A percentile compares a stretch with the other conserved stretches of the same genome.
Evolutionary conservation across 305 asterid genomes (phyloP).

Genomic region (Andrographis paniculata): DNA sequence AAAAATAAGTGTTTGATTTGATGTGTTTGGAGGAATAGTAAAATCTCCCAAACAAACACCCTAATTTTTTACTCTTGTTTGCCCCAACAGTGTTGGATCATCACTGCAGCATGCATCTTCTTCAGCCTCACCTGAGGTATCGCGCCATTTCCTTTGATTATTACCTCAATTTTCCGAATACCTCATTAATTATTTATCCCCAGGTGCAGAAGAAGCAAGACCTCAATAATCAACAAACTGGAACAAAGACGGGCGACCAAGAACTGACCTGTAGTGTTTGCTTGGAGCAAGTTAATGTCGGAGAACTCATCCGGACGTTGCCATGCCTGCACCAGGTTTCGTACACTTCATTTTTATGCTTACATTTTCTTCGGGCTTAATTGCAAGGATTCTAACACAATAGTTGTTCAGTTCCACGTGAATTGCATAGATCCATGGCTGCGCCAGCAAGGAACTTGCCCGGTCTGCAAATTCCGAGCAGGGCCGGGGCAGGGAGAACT

Average conservation of each 20-base stretch:
- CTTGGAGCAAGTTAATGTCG: conserved; percentile 88
- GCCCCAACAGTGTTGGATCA: conserved; percentile 47
- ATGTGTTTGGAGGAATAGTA: no score
- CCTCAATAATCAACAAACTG: conserved; percentile 31
- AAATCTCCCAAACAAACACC: conserved; percentile 1
- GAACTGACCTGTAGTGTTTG: conserved; percentile 97
- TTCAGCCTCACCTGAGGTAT: conserved; percentile 69
- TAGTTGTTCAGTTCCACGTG: conserved; percentile 75
- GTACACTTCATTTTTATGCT: background rate
- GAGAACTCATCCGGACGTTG: conserved; percentile 88
- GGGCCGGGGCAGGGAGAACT: conserved; percentile 55
- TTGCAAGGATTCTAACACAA: no score
- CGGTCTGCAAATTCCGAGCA: conserved; percentile 82
- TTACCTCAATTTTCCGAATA: background rate
- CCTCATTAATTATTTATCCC: background rate
- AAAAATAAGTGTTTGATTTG: no score
- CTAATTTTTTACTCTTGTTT: conserved; percentile 7
- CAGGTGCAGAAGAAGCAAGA: conserved; percentile 65
- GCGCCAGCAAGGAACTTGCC: conserved; percentile 94
- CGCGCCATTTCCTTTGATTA: background rate
- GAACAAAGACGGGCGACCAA: conserved; percentile 44
- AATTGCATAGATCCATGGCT: conserved; percentile 97
- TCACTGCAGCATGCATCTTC: conserved; percentile 57
- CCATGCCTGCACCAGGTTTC: conserved; percentile 97
- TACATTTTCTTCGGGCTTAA: no score